phyloP scores from a whole-genome alignment of 2,329 filamentous ascomycete species.

The Neonectria magnoliae region DNA sequence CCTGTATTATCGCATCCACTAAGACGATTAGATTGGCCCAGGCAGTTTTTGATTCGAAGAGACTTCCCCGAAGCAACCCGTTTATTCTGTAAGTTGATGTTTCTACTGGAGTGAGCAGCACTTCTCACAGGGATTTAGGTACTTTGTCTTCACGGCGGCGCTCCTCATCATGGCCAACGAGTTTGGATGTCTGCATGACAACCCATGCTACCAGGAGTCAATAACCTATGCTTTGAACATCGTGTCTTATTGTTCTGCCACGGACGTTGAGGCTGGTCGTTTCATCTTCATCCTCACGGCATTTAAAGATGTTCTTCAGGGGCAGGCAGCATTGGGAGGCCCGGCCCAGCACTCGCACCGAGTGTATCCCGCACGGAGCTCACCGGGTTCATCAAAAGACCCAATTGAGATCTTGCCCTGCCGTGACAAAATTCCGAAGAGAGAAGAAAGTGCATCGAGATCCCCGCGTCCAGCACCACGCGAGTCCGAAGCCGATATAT shows the following conservation, averaged over 20 bases:
- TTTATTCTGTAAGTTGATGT: conserved; percentile 62
- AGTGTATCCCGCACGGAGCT: background rate
- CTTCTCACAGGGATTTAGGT: conserved; percentile 49
- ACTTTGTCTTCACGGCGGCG: conserved; percentile 65
- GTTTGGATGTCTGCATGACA: conserved; percentile 60
- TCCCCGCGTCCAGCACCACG: background rate
- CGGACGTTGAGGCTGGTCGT: conserved; percentile 60
- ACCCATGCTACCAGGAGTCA: conserved; percentile 52
- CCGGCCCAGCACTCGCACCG: background rate
- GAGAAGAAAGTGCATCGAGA: background rate
- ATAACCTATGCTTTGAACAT: conserved; percentile 58
- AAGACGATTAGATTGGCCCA: conserved; percentile 61
- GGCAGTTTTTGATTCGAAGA: conserved; percentile 53
- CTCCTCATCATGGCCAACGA: conserved; percentile 67
- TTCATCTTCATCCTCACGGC: conserved; percentile 61
- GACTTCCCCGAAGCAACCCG: conserved; percentile 63
- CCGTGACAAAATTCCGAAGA: background rate
- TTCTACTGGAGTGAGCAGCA: background rate
- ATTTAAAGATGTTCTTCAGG: conserved; percentile 49
- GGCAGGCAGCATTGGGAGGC: background rate
- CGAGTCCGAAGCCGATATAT: background rate
- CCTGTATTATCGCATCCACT: conserved; percentile 61
- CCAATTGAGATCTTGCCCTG: background rate
- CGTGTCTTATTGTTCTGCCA: conserved; percentile 58
- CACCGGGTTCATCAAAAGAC: background rate